phyloP scores from a whole-genome alignment of 306 rosid species.

The Cucurbita moschata region DNA sequence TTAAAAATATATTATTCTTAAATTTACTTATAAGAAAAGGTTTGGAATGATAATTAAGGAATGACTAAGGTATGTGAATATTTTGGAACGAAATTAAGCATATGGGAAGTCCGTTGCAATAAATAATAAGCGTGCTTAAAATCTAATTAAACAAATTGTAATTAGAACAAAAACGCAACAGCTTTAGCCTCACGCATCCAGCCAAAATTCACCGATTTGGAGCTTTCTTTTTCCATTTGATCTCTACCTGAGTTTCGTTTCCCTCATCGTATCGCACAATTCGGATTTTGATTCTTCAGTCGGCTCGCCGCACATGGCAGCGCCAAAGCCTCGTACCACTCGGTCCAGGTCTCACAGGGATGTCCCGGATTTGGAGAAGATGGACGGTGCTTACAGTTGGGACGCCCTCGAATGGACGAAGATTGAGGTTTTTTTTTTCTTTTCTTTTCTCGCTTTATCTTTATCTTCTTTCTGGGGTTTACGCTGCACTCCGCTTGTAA shows the following conservation, averaged over 20 bases:
- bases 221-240: not conserved
- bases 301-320: slow-evolving; percentile 42
- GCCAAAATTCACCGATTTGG: not conserved
- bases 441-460: not conserved
- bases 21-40: no score
- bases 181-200: not conserved
- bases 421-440: slow-evolving; percentile 42
- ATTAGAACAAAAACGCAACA: not conserved
- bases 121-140: not conserved
- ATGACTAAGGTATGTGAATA: no score
- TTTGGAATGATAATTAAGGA: no score
- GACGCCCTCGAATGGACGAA: slow-evolving; percentile 85
- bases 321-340: slow-evolving; percentile 31
- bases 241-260: not conserved
- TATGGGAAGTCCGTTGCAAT: not conserved
- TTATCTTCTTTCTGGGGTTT: not conserved
- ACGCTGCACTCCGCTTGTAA: not conserved
- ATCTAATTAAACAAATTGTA: not conserved
- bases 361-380: slow-evolving; percentile 41
- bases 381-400: slow-evolving; percentile 71
- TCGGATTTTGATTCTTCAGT: slow-evolving; percentile 2
- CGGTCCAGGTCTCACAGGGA: slow-evolving; percentile 51
- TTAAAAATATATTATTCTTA: no score
- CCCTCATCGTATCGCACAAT: not conserved
- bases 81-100: no score